Evolutionary conservation across 1,284 basidiomycete genomes (phyloP), one percentile per base, ranked within the genome.

Genomic region (Ganoderma sinense): DNA sequence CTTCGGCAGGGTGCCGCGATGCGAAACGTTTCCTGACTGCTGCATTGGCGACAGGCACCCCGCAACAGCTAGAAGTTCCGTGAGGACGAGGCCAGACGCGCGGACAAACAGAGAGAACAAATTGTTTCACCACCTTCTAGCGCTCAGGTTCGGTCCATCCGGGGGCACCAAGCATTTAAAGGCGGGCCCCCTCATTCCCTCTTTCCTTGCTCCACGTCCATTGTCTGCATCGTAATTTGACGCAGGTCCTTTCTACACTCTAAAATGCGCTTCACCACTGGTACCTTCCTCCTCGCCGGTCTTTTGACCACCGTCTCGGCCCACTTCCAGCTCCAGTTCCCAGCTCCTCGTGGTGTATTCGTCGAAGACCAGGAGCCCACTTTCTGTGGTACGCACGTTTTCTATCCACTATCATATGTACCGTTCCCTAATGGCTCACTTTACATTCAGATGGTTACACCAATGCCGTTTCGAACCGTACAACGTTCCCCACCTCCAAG

Each of bases 251-350:
- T 16, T 23, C 16, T 1, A n/a, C 20, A 8, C 6, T n/a, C 14
- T 55, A 64, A 62, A 51, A 84, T 84, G 83, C 78, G 77, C 65
- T 76, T 84, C 69, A 43, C 78, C 41, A 65, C 80, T 51, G 56
- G 84, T 56, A 58, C 79, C 61, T 66, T 84, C 68, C 29, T 78
- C 36, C 29, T 78, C 40, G 40, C 68, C 62, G 72, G 75, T 67
- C 73, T 77, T 26, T 64, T 77, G 70, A 72, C 76, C 67, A 77
- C 82, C 23, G 88, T 83, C 53, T 84, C 84, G 59, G 91, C 90
- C 8, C 92, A 94, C 79, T 94, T 93, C 82, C 88, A 90, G 69
- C 82, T 94, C 51, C 85, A 88, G 77, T 94, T 85, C 78, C 92
- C 92, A 48, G 73, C 82, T 4, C 87, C 90, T 7, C 84, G 91